Evolutionary conservation across 768 basidiomycete genomes (phyloP), one percentile per base, ranked within the genome.

Genomic region (Pholiota conissans): DNA sequence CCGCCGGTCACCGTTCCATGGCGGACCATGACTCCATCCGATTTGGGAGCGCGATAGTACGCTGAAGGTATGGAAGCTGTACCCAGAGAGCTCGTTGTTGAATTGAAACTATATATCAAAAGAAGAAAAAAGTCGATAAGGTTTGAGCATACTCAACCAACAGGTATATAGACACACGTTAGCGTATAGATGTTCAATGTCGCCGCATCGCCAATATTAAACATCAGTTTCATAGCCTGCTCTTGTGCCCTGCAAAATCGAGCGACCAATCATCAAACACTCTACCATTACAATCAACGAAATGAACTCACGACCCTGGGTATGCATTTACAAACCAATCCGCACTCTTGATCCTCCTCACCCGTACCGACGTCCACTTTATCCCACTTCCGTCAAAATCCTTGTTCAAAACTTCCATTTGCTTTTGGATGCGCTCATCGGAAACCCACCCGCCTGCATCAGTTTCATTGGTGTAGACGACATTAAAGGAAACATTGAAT

Each of bases 141-240:
- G n/a, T n/a, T n/a, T n/a, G n/a, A n/a, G n/a, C n/a, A n/a, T n/a
- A n/a, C n/a, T n/a, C n/a, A n/a, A n/a, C n/a, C n/a, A n/a, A n/a
- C n/a, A n/a, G n/a, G n/a, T n/a, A n/a, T n/a, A n/a, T n/a, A n/a
- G 26, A 37, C 45, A 35, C 34, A 56, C 59, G 55, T 61, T 11
- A 61, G 68, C 35, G 73, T 73, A 66, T 79, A 80, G 14, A 81
- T 65, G 61, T 80, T 80, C 34, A 81, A 67, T 20, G 67, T 72
- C 7, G 63, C 63, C 0, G 64, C 66, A 14, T 69, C 73, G n/a
- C 80, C 78, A 47, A 70, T 54, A 40, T 77, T 71, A 27, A 65
- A 52, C 40, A 80, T 74, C 56, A 74, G 73, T 9, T 63, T 62
- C 27, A 62, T 52, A 49, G 81, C 73, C 45, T 73, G 71, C 5